phyloP scores from a whole-genome alignment of 176 grass and related monocot species.

The Musa beccarii region DNA sequence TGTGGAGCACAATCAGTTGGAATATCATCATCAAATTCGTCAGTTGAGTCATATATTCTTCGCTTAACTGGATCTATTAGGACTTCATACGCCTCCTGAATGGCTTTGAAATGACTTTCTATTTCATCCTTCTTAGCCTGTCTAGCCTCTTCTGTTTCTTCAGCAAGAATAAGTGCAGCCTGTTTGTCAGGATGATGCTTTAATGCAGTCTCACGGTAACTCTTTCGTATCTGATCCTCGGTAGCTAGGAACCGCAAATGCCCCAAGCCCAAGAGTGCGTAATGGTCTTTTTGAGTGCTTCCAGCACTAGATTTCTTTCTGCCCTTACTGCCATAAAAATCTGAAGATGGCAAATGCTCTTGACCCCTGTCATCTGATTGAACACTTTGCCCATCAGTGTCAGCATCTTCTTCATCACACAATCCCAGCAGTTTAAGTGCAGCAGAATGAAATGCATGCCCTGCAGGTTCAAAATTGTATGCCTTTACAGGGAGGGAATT shows the following conservation, averaged over 20 bases:
- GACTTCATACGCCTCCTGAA: constrained; percentile 93
- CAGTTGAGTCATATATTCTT: constrained; percentile 91
- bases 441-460: constrained; percentile 79
- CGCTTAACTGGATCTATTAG: constrained; percentile 87
- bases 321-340: constrained; percentile 76
- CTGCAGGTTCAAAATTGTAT: constrained; percentile 74
- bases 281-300: constrained; percentile 87
- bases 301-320: constrained; percentile 80
- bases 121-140: constrained; percentile 93
- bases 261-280: constrained; percentile 73
- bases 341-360: constrained; percentile 42
- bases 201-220: constrained; percentile 84
- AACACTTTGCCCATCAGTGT: constrained; percentile 63
- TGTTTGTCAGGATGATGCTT: constrained; percentile 99
- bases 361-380: constrained; percentile 76
- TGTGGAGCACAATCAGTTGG: constrained; percentile 85
- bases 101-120: constrained; percentile 82
- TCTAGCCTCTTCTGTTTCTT: constrained; percentile 73
- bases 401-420: constrained; percentile 59
- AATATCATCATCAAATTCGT: constrained; percentile 99
- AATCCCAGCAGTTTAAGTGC: constrained; percentile 64
- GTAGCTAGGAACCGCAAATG: constrained; percentile 90
- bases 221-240: constrained; percentile 90
- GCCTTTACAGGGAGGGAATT: constrained; percentile 80
- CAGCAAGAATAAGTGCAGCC: constrained; percentile 56